A percentile compares a stretch with the other conserved stretches of the same genome.
phyloP scores from a whole-genome alignment of 129 eudicot species.

The Flaveria robusta region DNA sequence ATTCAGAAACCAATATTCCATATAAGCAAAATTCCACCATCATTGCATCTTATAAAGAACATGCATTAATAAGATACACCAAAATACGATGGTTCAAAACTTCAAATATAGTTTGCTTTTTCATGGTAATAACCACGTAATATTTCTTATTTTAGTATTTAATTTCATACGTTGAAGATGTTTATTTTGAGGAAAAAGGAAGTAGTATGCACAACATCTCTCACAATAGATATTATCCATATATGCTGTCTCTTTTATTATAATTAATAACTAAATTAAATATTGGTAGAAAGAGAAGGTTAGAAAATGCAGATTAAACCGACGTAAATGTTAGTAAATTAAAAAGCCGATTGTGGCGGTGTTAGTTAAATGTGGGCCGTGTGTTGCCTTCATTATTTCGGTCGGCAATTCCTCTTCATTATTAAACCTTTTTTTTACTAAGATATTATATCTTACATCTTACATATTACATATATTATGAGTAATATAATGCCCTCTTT shows the following conservation, averaged over 20 bases:
- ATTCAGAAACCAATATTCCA: conserved; percentile 1
- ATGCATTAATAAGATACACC: background rate
- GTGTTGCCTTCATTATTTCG: conserved; percentile 44
- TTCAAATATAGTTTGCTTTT: background rate
- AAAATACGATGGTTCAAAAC: background rate
- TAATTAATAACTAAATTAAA: background rate
- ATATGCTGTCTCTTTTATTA: background rate
- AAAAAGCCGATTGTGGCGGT: conserved; percentile 37
- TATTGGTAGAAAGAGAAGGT: background rate
- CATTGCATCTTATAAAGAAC: background rate
- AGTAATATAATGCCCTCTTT: too few relatives aligned
- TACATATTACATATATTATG: too few relatives aligned
- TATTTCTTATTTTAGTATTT: background rate
- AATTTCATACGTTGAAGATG: background rate
- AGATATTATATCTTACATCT: too few relatives aligned
- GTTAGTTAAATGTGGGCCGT: conserved; percentile 37
- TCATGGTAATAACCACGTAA: background rate
- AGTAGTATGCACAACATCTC: background rate
- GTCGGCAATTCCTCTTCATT: conserved; percentile 49
- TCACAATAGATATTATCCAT: background rate
- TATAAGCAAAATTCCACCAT: background rate
- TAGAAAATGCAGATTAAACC: conserved; percentile 18
- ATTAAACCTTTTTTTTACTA: background rate
- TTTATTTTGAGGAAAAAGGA: background rate
- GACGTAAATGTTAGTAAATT: conserved; percentile 29